Evolutionary conservation across 2,329 filamentous ascomycete genomes (phyloP).

Genomic region (Pseudogymnoascus sp.): DNA sequence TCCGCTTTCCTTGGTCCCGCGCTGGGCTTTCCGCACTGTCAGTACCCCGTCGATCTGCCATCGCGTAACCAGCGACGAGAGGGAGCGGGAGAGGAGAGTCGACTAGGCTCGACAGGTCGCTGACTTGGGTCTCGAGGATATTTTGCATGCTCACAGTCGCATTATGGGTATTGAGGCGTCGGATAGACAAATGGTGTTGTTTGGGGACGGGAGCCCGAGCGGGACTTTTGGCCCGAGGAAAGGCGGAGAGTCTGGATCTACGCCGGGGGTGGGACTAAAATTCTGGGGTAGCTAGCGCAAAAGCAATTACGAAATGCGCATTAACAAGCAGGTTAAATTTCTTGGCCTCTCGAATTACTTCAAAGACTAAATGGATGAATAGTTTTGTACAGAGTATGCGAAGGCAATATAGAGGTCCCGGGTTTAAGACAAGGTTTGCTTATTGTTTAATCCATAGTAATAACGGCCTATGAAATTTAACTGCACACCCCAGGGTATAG

Average conservation of each 20-base stretch:
- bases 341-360: not conserved
- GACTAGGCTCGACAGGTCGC: conserved; percentile 25
- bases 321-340: not conserved
- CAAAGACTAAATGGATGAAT: not conserved
- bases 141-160: conserved; percentile 26
- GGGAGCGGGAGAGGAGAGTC: conserved; percentile 23
- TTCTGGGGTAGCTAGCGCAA: not conserved
- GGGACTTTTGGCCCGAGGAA: not conserved
- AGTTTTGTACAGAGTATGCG: not conserved
- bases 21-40: conserved; percentile 26
- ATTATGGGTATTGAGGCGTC: conserved; percentile 5
- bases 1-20: conserved; percentile 24
- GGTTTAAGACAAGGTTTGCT: not conserved
- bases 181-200: conserved; percentile 5
- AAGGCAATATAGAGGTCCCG: not conserved
- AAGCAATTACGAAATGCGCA: not conserved
- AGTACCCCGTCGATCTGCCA: conserved; percentile 20
- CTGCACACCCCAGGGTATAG: not conserved
- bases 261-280: not conserved
- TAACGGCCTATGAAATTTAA: not conserved
- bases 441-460: not conserved
- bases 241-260: not conserved
- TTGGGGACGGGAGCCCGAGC: not conserved
- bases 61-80: conserved; percentile 13
- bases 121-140: conserved; percentile 26